A percentile compares a stretch with the other conserved stretches of the same genome.
Evolutionary conservation across 2,329 filamentous ascomycete genomes (phyloP).

Genomic region (Orbilia blumenaviensis): DNA sequence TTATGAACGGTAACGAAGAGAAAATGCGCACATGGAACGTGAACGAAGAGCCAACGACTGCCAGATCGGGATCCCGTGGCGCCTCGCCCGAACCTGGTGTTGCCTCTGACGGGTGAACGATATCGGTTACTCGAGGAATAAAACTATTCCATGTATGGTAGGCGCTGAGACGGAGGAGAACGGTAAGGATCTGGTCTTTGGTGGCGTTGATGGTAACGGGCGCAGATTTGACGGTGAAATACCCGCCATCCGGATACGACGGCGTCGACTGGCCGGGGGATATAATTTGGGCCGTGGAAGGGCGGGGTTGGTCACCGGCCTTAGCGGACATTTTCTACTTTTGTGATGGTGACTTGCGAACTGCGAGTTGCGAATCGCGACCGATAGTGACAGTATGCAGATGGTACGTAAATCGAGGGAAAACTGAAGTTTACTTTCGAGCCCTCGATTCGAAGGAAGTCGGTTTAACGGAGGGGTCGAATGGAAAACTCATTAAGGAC

Average conservation of each 20-base stretch:
- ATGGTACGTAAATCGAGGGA: no score
- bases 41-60: slow-evolving; percentile 24
- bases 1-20: slow-evolving; percentile 24
- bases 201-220: slow-evolving; percentile 40
- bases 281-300: slow-evolving; percentile 28
- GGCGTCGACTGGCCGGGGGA: slow-evolving; percentile 36
- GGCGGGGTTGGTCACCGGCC: slow-evolving; percentile 4
- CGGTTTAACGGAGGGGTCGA: not conserved
- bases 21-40: slow-evolving; percentile 28
- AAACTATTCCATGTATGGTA: slow-evolving; percentile 48
- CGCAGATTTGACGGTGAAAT: slow-evolving; percentile 41
- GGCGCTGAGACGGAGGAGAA: slow-evolving; percentile 15
- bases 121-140: slow-evolving; percentile 12
- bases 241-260: slow-evolving; percentile 36
- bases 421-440: no score
- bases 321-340: slow-evolving; percentile 28
- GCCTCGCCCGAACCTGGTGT: not conserved
- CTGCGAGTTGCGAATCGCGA: no score
- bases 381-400: no score
- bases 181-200: slow-evolving; percentile 44
- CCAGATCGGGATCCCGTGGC: not conserved
- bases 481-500: not conserved
- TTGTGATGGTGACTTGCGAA: slow-evolving; percentile 3
- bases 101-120: slow-evolving; percentile 16
- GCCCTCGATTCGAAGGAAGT: not conserved